Evolutionary conservation across 2,329 filamentous ascomycete genomes (phyloP).

Genomic region (Reticulascus tulasneorum): DNA sequence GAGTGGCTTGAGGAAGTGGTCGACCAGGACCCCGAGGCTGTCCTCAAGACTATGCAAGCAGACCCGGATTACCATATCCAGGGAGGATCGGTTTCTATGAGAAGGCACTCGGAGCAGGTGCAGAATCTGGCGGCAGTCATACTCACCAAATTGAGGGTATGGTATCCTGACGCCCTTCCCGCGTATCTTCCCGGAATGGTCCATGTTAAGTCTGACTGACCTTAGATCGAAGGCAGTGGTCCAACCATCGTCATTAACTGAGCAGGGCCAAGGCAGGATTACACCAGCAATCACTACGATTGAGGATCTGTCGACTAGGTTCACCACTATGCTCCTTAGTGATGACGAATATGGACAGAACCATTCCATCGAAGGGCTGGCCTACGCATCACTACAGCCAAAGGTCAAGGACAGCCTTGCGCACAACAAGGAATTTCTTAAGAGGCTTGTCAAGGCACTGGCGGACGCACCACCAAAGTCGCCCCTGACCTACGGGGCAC

Average conservation of each 20-base stretch:
- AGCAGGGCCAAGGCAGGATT: slow-evolving; percentile 39
- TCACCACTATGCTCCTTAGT: slow-evolving; percentile 62
- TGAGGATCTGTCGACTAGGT: slow-evolving; percentile 61
- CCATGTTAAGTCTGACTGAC: slow-evolving; percentile 39
- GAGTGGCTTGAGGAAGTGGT: slow-evolving; percentile 86
- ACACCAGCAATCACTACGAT: slow-evolving; percentile 56
- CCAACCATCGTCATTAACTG: slow-evolving; percentile 33
- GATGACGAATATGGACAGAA: slow-evolving; percentile 56
- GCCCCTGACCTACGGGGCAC: slow-evolving; percentile 74
- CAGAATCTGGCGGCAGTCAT: slow-evolving; percentile 69
- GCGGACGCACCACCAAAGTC: slow-evolving; percentile 57
- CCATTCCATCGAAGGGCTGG: slow-evolving; percentile 82
- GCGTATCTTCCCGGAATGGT: slow-evolving; percentile 11
- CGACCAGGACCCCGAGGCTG: slow-evolving; percentile 62
- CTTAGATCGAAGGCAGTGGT: slow-evolving; percentile 51
- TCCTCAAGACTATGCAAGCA: slow-evolving; percentile 44
- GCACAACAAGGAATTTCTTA: slow-evolving; percentile 64
- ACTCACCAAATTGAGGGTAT: slow-evolving; percentile 65
- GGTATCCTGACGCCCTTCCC: slow-evolving; percentile 24
- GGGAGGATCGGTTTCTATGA: slow-evolving; percentile 56
- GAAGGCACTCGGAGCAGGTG: slow-evolving; percentile 57
- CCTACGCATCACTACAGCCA: slow-evolving; percentile 84
- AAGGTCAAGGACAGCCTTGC: slow-evolving; percentile 79
- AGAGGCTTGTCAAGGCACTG: slow-evolving; percentile 63
- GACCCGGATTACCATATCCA: slow-evolving; percentile 56